A percentile compares a stretch with the other conserved stretches of the same genome.
These are phyloP conservation scores for Naganishia cerealis DNA, from an alignment of 1,284 basidiomycete genomes.

Conservation along the genomic window DNA sequence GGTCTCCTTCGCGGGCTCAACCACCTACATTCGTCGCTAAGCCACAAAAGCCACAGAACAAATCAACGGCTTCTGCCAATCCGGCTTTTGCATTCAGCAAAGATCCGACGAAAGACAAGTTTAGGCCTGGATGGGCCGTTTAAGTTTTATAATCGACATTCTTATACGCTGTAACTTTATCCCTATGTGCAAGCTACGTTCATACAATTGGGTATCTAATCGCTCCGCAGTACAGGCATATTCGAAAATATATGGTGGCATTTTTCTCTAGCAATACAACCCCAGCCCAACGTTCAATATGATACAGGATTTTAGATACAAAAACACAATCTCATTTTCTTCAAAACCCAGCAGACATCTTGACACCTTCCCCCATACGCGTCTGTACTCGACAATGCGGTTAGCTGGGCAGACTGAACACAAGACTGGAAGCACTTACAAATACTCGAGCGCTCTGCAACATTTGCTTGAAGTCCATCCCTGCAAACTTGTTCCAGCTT, in stretches of 20 bases:
- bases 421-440: constrained; percentile 30
- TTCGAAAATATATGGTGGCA: not conserved
- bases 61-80: not conserved
- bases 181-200: not conserved
- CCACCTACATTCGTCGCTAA: no score
- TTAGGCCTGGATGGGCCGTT: constrained; percentile 25
- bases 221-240: not conserved
- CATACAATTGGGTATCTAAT: not conserved
- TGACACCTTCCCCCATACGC: constrained; percentile 46
- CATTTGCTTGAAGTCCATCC: constrained; percentile 48
- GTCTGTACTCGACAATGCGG: constrained; percentile 35
- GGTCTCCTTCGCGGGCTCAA: no score
- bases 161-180: not conserved
- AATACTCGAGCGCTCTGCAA: constrained; percentile 50
- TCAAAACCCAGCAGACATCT: constrained; percentile 5
- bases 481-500: constrained; percentile 43
- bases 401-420: not conserved
- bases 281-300: not conserved
- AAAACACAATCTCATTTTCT: not conserved
- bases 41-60: not conserved
- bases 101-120: constrained; percentile 16
- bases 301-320: not conserved
- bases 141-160: not conserved
- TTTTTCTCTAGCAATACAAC: not conserved
- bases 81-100: constrained; percentile 13